Percentiles rank a stretch among this genome's conserved stretches.
These are phyloP conservation scores for Lasiodiplodia theobromae DNA, from an alignment of 2,329 filamentous ascomycete genomes.

Conservation along the genomic window DNA sequence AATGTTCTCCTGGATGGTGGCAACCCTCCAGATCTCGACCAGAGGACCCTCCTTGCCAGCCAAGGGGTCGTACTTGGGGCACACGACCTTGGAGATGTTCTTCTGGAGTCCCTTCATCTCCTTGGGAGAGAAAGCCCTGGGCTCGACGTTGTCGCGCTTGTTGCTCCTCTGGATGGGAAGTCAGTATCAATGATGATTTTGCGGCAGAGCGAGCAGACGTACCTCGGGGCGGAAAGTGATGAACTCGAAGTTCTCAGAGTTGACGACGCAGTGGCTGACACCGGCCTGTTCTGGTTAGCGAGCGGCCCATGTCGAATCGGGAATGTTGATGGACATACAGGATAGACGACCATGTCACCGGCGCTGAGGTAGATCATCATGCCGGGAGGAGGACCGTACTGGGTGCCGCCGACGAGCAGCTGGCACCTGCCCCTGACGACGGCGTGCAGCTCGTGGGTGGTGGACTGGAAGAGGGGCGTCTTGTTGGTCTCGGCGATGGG, in stretches of 20 bases:
- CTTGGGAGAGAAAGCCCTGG: background rate
- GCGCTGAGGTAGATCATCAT: conserved; percentile 14
- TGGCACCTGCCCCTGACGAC: conserved; percentile 7
- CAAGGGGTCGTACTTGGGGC: conserved; percentile 11
- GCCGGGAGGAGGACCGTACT: conserved; percentile 3
- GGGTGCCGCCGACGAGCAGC: conserved; percentile 8
- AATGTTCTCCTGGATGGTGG: conserved; percentile 18
- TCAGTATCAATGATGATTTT: background rate
- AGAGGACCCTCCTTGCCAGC: conserved; percentile 31
- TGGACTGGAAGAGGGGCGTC: conserved; percentile 11
- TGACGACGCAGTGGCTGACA: conserved; percentile 25
- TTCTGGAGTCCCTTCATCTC: conserved; percentile 11
- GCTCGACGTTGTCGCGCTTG: background rate
- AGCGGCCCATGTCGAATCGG: accelerated
- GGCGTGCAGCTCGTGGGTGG: conserved; percentile 10
- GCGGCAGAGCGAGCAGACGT: background rate
- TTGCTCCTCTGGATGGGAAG: conserved; percentile 1
- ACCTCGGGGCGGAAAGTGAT: conserved; percentile 19
- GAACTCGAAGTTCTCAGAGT: conserved; percentile 21
- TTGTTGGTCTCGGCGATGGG: background rate
- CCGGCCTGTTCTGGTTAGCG: conserved; percentile 17
- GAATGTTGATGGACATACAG: background rate
- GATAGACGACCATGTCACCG: conserved; percentile 19
- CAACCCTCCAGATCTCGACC: conserved; percentile 32
- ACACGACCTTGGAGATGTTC: conserved; percentile 13